phyloP scores from a whole-genome alignment of 2,329 filamentous ascomycete genomes.

The Penicillium vulpinum region DNA sequence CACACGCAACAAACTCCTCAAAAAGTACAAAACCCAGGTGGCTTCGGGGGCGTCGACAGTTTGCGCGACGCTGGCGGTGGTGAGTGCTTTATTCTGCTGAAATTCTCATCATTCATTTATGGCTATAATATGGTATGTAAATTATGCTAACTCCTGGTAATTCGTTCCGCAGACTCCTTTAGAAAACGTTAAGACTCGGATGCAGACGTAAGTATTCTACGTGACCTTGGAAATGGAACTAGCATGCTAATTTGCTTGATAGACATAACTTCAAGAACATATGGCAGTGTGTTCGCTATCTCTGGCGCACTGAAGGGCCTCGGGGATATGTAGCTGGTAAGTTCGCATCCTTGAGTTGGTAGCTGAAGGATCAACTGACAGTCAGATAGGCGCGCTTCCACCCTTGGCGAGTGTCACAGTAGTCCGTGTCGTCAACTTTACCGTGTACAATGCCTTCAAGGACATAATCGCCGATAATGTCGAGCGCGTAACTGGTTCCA shows the following conservation, averaged over 20 bases:
- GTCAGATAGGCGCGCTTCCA: slow-evolving; percentile 42
- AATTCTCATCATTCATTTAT: not conserved
- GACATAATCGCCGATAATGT: slow-evolving; percentile 42
- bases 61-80: slow-evolving; percentile 48
- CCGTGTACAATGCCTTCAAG: slow-evolving; percentile 48
- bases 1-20: slow-evolving; percentile 45
- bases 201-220: slow-evolving; percentile 47
- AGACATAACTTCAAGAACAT: slow-evolving; percentile 49
- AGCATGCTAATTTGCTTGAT: slow-evolving; percentile 5
- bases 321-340: slow-evolving; percentile 50
- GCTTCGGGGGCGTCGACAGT: slow-evolving; percentile 48
- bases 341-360: slow-evolving; percentile 4
- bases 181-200: slow-evolving; percentile 52
- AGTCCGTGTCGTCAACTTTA: slow-evolving; percentile 48
- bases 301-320: slow-evolving; percentile 49
- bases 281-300: slow-evolving; percentile 45
- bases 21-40: slow-evolving; percentile 49
- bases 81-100: slow-evolving; percentile 27
- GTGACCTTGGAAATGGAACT: not conserved
- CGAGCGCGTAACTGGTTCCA: slow-evolving; percentile 42
- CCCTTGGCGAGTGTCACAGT: slow-evolving; percentile 48
- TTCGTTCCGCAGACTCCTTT: slow-evolving; percentile 42
- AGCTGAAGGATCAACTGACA: not conserved
- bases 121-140: not conserved
- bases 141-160: slow-evolving; percentile 14